Evolutionary conservation across 306 rosid genomes (phyloP).

Genomic region (Cyclanthera cordifolia): DNA sequence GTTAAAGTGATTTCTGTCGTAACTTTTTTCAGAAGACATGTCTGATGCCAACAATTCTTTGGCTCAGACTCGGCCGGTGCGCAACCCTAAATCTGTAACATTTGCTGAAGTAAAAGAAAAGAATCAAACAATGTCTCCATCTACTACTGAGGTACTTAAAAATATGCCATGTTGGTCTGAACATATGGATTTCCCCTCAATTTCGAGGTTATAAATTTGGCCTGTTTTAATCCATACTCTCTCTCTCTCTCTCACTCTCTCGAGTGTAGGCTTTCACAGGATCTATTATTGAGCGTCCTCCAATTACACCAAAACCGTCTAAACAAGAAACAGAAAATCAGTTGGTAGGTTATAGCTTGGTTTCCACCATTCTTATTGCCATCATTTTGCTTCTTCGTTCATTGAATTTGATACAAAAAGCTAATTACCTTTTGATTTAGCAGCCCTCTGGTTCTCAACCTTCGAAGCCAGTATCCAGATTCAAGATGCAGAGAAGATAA

Average conservation of each 20-base stretch:
- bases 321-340: constrained; percentile 28
- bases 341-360: constrained; percentile 20
- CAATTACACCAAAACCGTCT: constrained; percentile 25
- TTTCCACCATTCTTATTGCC: background rate
- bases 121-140: constrained; percentile 28
- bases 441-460: constrained; percentile 50
- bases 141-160: constrained; percentile 41
- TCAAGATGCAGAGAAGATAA: constrained; percentile 80
- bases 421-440: constrained; percentile 6
- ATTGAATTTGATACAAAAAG: constrained; percentile 10
- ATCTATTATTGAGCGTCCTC: constrained; percentile 56
- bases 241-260: too few species aligned
- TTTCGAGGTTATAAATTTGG: background rate
- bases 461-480: constrained; percentile 74
- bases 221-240: background rate
- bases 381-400: background rate
- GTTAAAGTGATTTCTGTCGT: constrained; percentile 1
- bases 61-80: constrained; percentile 8
- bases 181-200: background rate
- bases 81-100: constrained; percentile 15
- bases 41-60: background rate
- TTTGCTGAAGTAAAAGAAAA: constrained; percentile 27
- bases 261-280: constrained; percentile 76
- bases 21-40: background rate
- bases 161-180: background rate